These are phyloP conservation scores for Lichtheimia hyalospora DNA, from an alignment of 371 early-diverging fungal species.

Conservation along the genomic window DNA sequence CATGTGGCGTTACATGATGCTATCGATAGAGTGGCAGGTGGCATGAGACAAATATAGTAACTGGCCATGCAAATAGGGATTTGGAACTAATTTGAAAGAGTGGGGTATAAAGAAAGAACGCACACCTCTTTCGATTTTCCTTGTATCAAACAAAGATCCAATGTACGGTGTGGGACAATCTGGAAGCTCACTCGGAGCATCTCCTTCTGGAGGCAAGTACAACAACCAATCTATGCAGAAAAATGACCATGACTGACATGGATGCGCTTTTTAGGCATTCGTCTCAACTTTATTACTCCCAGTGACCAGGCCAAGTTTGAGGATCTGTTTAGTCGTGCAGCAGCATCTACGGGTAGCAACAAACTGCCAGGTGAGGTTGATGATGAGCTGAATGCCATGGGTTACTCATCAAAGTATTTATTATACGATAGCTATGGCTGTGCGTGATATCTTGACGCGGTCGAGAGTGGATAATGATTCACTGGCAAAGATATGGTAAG, in stretches of 20 bases:
- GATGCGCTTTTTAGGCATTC: slow-evolving; percentile 26
- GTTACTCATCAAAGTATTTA: neutral
- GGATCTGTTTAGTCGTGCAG: slow-evolving; percentile 40
- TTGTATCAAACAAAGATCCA: too few species aligned
- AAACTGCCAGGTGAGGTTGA: slow-evolving; percentile 35
- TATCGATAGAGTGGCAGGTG: too few species aligned
- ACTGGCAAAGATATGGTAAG: slow-evolving; percentile 52
- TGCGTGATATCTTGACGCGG: slow-evolving; percentile 37
- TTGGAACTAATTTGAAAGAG: too few species aligned
- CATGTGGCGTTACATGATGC: slow-evolving; percentile 2
- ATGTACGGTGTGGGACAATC: too few species aligned
- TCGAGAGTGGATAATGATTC: slow-evolving; percentile 47
- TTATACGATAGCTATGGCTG: slow-evolving; percentile 31
- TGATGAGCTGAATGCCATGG: neutral
- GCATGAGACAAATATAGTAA: too few species aligned
- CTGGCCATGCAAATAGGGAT: too few species aligned
- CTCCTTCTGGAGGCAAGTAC: too few species aligned
- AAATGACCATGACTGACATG: too few species aligned
- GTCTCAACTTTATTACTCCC: slow-evolving; percentile 45
- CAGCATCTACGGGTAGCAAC: slow-evolving; percentile 31
- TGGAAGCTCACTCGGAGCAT: too few species aligned
- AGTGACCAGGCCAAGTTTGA: slow-evolving; percentile 50
- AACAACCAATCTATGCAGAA: too few species aligned
- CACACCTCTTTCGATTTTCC: too few species aligned
- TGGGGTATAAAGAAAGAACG: too few species aligned